phyloP scores from a whole-genome alignment of 139 green algal species.

The Yamagishiella unicocca region DNA sequence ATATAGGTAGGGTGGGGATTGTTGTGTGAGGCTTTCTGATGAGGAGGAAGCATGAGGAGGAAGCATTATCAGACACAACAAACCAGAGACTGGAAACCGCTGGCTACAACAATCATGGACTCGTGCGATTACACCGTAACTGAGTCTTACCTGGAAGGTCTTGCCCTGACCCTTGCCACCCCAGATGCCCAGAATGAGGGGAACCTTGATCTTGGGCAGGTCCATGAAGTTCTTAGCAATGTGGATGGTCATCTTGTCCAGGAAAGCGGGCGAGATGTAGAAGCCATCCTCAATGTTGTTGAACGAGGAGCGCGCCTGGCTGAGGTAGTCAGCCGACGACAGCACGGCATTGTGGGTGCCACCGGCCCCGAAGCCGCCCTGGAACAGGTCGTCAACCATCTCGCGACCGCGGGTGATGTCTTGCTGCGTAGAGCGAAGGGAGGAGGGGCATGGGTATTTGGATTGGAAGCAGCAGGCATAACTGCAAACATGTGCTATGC shows the following conservation, averaged over 20 bases:
- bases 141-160: constrained; percentile 91
- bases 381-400: constrained; percentile 96
- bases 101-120: too few relatives aligned
- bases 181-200: constrained; percentile 99
- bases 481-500: too few relatives aligned
- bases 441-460: too few relatives aligned
- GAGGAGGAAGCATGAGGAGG: too few relatives aligned
- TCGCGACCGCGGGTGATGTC: constrained; percentile 94
- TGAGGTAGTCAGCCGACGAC: constrained; percentile 92
- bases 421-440: constrained; percentile 78
- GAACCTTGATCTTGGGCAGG: constrained; percentile 93
- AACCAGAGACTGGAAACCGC: too few relatives aligned
- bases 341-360: constrained; percentile 95
- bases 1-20: too few relatives aligned
- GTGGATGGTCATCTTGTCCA: constrained; percentile 98
- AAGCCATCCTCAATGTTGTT: constrained; percentile 96
- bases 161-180: constrained; percentile 99
- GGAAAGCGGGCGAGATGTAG: constrained; percentile 98
- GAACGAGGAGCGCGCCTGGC: constrained; percentile 68
- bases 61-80: too few relatives aligned
- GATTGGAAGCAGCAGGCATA: too few relatives aligned
- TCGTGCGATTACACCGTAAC: too few relatives aligned
- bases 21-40: too few relatives aligned
- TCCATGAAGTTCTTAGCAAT: constrained; percentile 94
- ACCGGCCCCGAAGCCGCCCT: constrained; percentile 73